These are phyloP conservation scores for Cyberlindnera bimundalis DNA, from an alignment of 805 yeast genomes.

Conservation along the genomic window DNA sequence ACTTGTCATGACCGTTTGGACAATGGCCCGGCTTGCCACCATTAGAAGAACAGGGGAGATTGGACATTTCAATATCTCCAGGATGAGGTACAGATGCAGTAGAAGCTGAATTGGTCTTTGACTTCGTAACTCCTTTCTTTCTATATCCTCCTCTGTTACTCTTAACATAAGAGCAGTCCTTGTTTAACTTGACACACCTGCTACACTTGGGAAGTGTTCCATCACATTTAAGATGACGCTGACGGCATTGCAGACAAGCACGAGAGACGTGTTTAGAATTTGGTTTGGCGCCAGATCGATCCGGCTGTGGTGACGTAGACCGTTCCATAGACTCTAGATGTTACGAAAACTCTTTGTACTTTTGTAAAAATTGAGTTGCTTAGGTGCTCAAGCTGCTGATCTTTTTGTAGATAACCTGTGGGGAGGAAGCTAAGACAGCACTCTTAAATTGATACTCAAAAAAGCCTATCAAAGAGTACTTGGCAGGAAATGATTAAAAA, in stretches of 20 bases:
- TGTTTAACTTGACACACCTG: conserved; percentile 34
- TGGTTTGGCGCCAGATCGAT: conserved; percentile 7
- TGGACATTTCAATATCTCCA: conserved; percentile 5
- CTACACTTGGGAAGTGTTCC: conserved; percentile 45
- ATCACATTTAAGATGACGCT: conserved; percentile 48
- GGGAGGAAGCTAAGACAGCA: too few species aligned
- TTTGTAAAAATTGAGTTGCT: too few species aligned
- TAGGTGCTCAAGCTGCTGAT: too few species aligned
- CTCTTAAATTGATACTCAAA: too few species aligned
- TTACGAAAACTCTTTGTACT: too few species aligned
- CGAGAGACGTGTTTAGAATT: conserved; percentile 40
- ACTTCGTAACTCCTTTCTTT: conserved; percentile 42
- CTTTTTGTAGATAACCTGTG: too few species aligned
- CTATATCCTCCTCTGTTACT: conserved; percentile 54
- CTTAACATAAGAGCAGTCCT: conserved; percentile 45
- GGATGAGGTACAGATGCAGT: neutral
- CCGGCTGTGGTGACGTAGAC: neutral
- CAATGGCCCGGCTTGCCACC: conserved; percentile 15
- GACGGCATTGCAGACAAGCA: conserved; percentile 51
- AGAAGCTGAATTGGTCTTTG: conserved; percentile 1
- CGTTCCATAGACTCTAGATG: neutral
- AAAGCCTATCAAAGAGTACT: too few species aligned
- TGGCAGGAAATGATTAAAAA: too few species aligned
- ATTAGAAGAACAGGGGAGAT: conserved; percentile 20
- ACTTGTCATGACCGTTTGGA: conserved; percentile 25